Percentiles rank a stretch among this genome's conserved stretches.
These are phyloP conservation scores for Macrolepiota fuliginosa DNA, from an alignment of 768 basidiomycete species.

Conservation along the genomic window DNA sequence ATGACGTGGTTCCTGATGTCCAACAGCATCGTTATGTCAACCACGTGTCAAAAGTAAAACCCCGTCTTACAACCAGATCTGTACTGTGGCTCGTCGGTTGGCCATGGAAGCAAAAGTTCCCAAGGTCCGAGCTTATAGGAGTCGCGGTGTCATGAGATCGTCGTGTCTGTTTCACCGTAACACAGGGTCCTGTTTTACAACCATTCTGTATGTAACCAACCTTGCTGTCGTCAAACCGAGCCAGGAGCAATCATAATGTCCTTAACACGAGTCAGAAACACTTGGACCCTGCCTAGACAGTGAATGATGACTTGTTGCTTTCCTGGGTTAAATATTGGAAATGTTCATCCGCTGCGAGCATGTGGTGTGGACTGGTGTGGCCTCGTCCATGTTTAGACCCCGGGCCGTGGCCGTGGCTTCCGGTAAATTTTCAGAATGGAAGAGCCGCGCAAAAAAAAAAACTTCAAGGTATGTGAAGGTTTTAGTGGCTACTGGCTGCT, in stretches of 20 bases:
- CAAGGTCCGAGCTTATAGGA: not conserved
- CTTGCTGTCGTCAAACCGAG: not conserved
- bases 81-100: not conserved
- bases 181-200: not conserved
- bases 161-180: not conserved
- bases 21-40: not conserved
- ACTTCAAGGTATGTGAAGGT: not conserved
- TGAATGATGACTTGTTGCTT: not conserved
- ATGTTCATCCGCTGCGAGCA: not conserved
- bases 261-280: not conserved
- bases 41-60: slow-evolving; percentile 6
- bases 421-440: not conserved
- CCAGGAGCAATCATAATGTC: not conserved
- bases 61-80: not conserved
- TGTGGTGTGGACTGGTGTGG: not conserved
- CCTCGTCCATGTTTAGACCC: not conserved
- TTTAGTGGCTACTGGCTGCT: not conserved
- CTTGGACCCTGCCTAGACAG: too few relatives aligned
- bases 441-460: not conserved
- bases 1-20: slow-evolving; percentile 4
- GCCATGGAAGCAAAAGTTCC: not conserved
- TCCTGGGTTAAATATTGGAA: not conserved
- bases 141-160: too few relatives aligned
- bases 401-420: not conserved
- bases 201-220: slow-evolving; percentile 4